These are phyloP conservation scores for Paraphysoderma sedebokerense DNA, from an alignment of 371 early-diverging fungal species.

Conservation along the genomic window DNA sequence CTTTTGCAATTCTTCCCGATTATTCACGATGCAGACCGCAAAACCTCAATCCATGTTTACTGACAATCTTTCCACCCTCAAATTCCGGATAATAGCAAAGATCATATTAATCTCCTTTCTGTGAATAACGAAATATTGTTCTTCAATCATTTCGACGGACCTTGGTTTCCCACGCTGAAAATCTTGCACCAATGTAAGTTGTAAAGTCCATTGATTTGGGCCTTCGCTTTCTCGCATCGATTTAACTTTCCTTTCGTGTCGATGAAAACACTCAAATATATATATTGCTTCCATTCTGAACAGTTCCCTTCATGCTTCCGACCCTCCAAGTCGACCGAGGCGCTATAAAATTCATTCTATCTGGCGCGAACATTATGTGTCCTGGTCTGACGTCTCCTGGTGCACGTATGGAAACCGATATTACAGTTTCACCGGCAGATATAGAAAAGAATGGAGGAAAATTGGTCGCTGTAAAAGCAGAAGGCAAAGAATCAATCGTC, in stretches of 20 bases:
- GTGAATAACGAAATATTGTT: conserved; percentile 71
- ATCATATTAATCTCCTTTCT: conserved; percentile 61
- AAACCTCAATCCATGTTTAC: background rate
- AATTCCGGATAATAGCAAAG: conserved; percentile 36
- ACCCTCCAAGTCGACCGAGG: conserved; percentile 87
- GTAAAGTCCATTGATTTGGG: background rate
- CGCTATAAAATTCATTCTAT: conserved; percentile 92
- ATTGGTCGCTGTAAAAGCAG: conserved; percentile 84
- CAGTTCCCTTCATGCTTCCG: conserved; percentile 70
- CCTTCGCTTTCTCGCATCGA: too few relatives aligned
- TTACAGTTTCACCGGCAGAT: conserved; percentile 39
- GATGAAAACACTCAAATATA: background rate
- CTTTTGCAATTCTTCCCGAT: too few relatives aligned
- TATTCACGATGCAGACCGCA: too few relatives aligned
- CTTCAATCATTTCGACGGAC: conserved; percentile 88
- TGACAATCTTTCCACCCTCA: background rate
- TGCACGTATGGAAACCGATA: conserved; percentile 48
- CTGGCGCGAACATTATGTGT: conserved; percentile 96
- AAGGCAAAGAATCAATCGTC: conserved; percentile 89
- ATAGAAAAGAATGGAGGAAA: too few relatives aligned
- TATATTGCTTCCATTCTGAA: background rate
- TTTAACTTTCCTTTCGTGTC: background rate
- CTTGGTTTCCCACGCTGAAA: conserved; percentile 66
- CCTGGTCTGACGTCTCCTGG: conserved; percentile 91
- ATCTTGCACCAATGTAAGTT: conserved; percentile 75